Evolutionary conservation across 2,329 filamentous ascomycete genomes (phyloP).

Genomic region (Biscogniauxia marginata): DNA sequence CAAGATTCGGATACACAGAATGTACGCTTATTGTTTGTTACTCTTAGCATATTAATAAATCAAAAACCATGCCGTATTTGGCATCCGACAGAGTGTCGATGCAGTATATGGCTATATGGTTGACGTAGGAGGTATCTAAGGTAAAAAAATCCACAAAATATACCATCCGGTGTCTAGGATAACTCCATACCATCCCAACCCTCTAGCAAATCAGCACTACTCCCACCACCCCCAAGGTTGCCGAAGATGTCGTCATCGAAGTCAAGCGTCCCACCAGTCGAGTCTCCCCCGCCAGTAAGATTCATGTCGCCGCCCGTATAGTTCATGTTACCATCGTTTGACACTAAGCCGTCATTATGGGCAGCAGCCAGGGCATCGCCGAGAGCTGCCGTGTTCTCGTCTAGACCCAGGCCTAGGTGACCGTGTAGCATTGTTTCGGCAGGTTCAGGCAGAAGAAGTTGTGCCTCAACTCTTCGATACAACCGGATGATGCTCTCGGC

Average conservation of each 20-base stretch:
- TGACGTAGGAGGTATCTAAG: background rate
- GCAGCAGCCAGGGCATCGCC: conserved; percentile 45
- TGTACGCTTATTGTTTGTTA: too few species aligned
- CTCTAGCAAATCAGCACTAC: conserved; percentile 27
- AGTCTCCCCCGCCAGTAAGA: conserved; percentile 33
- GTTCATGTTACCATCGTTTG: conserved; percentile 36
- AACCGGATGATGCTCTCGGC: conserved; percentile 64
- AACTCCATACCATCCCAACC: conserved; percentile 31
- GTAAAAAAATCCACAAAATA: background rate
- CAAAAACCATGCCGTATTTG: background rate
- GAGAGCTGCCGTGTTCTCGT: conserved; percentile 38
- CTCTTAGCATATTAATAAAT: too few species aligned
- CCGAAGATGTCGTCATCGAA: conserved; percentile 46
- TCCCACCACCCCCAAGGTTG: conserved; percentile 26
- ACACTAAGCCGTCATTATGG: conserved; percentile 35
- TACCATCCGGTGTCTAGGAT: conserved; percentile 10
- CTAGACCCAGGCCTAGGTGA: conserved; percentile 42
- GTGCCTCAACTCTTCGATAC: conserved; percentile 63
- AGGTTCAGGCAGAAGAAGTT: conserved; percentile 46
- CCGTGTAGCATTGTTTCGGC: conserved; percentile 42
- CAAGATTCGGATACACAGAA: too few species aligned
- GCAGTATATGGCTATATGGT: background rate
- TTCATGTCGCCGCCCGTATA: conserved; percentile 30
- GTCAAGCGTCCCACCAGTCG: conserved; percentile 36
- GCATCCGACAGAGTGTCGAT: background rate